Percentiles rank a stretch among this genome's conserved stretches.
phyloP scores from a whole-genome alignment of 1,139 yeast species.

The Saccharomyces pastorianus region DNA sequence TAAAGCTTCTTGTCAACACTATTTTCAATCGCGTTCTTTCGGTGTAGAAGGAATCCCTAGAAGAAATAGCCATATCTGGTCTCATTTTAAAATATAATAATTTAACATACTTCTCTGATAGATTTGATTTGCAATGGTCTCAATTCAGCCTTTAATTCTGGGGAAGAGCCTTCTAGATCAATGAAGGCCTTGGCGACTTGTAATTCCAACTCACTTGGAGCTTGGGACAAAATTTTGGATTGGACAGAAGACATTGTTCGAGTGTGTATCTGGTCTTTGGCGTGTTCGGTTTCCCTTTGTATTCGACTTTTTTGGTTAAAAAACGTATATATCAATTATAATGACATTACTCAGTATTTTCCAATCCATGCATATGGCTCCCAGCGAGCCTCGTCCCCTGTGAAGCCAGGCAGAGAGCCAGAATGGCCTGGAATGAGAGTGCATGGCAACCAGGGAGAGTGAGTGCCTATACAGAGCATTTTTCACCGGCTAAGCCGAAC shows the following conservation, averaged over 20 bases:
- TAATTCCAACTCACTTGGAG: constrained; percentile 96
- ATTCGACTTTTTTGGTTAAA: background rate
- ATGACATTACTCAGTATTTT: background rate
- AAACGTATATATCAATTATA: background rate
- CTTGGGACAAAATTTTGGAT: constrained; percentile 83
- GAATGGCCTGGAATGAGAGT: too few species aligned
- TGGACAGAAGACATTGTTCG: constrained; percentile 53
- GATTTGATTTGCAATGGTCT: constrained; percentile 98
- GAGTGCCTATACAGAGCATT: too few species aligned
- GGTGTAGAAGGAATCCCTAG: background rate
- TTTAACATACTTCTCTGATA: constrained; percentile 66
- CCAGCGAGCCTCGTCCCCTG: too few species aligned
- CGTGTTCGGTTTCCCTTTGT: background rate
- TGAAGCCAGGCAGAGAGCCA: too few species aligned
- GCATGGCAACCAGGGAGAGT: background rate
- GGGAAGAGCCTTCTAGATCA: constrained; percentile 90
- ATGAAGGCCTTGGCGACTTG: constrained; percentile 98
- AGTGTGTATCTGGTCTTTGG: background rate
- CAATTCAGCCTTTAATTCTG: constrained; percentile 94
- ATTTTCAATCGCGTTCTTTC: background rate
- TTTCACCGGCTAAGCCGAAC: too few species aligned
- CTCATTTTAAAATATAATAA: background rate
- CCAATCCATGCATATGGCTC: too few species aligned
- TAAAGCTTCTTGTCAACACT: too few species aligned
- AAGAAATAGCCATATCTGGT: background rate